Base-by-base conservation (phyloP, 2,329 filamentous ascomycete species). In the Aspergillus pseudotamarii region DNA sequence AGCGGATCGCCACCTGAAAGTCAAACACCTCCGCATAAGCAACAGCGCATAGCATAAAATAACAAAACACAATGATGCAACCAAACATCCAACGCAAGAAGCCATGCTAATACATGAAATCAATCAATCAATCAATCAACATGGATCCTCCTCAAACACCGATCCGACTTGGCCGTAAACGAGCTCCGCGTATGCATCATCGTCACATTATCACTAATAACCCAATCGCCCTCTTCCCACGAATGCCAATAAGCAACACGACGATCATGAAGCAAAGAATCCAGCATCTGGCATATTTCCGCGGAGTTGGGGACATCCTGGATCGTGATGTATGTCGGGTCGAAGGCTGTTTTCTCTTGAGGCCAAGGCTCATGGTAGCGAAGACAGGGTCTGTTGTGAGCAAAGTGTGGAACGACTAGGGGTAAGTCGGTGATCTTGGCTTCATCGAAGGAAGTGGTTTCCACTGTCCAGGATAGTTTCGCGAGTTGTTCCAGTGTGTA, bases 291-390 rank as follows among this genome's bases (percentile, higher is more conserved):
- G n/a, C 59, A 60, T 14, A 78, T 67, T 2, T 78, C 73, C 30
- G 83, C 70, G 1, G 77, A 67, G 0, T 67, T 62, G 43, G 77
- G 75, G n/a, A 80, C 76, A 0, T 71, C 75, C 21, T 59, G 19
- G 30, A 59, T 59, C 2, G 57, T 53, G 5, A 59, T 34, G 46
- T 50, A 51, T 1, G 57, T 59, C 2, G 57, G 57, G 11, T 59
- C 57, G 51, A 85, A 86, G 16, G 74, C 75, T 0, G 85, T 86
- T 71, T 81, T 84, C n/a, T 74, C 77, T 51, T 81, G 75, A 0
- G 83, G 82, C 84, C 84, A 86, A 0, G 83, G 82, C 66, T 87
- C 83, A 62, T 86, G 84, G 69, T 83, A 88, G 26, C 84, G 80
- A 6, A 88, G 67, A 66, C 85, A 87, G 0, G 83, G 80, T 14